Base-by-base conservation (phyloP, 352 stramenopile genomes). In the Thalassiosira mediterranea region DNA sequence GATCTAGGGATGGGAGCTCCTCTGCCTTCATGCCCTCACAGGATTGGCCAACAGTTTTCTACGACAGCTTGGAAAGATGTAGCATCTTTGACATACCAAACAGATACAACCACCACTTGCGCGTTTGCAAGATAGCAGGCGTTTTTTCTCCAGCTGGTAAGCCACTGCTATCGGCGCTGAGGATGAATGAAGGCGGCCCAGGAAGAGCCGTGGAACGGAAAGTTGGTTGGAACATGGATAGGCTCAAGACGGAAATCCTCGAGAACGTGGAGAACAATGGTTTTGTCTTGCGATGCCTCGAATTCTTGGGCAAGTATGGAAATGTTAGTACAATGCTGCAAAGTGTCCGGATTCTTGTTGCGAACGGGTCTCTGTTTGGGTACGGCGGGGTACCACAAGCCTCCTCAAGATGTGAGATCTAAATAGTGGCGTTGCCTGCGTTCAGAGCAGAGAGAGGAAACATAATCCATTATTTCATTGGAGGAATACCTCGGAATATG, bases 121-220 rank as follows among this genome's bases (percentile, higher is more conserved):
- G 25, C 4, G 25, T 34, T 29, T 23, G 21, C 17, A 58, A 29
- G 17, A 31, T 58, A 3, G 49, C 15, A 15, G 49, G 4, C 21
- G 15, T 17, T 8, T 23, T 13, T 8, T 26, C 46, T n/a, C 7
- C 15, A 58, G 49, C 2, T 7, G 19, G 29, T 34, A 32, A 58
- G 49, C 4, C 29, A 29, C 29, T 58, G 46, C 21, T 25, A 54
- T 11, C 46, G 8, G 46, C 46, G 10, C 49, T 29, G 2, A 34
- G 11, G 15, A 58, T 58, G 49, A 58, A 58, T 34, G 49, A 58
- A 15, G 49, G 49, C 17, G 4, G 49, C 5, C 19, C 19, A 58
- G 49, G 29, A 11, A 11, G 29, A 34, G 49, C 49, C 2, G 17
- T 58, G 2, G 11, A 15, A 26, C 49, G 17, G 7, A 58, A 58